Percentiles rank a stretch among this genome's conserved stretches.
phyloP scores from a whole-genome alignment of 495 filamentous ascomycete genomes.

The Annulohypoxylon stygium region DNA sequence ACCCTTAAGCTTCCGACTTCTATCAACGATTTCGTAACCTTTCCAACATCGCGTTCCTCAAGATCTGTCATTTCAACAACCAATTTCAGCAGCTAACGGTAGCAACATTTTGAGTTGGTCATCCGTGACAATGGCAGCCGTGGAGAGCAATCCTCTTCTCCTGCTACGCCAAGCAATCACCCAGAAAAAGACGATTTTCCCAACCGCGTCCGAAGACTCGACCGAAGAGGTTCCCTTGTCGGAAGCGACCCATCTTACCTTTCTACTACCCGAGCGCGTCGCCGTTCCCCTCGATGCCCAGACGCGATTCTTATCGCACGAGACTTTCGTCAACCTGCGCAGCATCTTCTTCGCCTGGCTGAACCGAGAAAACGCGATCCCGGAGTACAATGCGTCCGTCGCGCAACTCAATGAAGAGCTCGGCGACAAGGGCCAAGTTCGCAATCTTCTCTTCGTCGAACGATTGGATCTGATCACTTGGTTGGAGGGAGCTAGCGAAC shows the following conservation, averaged over 20 bases:
- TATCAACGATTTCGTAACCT: constrained; percentile 18
- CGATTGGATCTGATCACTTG: constrained; percentile 90
- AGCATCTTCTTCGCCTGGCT: constrained; percentile 95
- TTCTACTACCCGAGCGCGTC: constrained; percentile 72
- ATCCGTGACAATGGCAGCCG: constrained; percentile 53
- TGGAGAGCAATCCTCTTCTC: constrained; percentile 76
- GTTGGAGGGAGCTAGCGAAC: constrained; percentile 89
- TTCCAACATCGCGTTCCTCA: background rate
- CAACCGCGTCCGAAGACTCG: constrained; percentile 74
- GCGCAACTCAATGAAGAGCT: constrained; percentile 85
- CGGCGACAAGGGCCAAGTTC: constrained; percentile 71
- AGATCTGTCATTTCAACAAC: background rate
- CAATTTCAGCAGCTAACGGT: constrained; percentile 15
- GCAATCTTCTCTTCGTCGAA: constrained; percentile 90
- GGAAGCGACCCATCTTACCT: constrained; percentile 84
- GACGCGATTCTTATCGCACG: constrained; percentile 83
- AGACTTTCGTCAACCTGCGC: constrained; percentile 85
- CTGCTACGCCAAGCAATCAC: constrained; percentile 84
- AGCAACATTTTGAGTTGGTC: constrained; percentile 16
- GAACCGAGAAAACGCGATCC: constrained; percentile 87
- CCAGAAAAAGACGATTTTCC: constrained; percentile 71
- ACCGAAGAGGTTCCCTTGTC: constrained; percentile 67
- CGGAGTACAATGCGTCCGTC: constrained; percentile 88
- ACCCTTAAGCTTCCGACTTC: background rate
- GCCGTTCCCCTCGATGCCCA: constrained; percentile 78